Evolutionary conservation across 2,329 filamentous ascomycete species (phyloP), one percentile per base, ranked within the genome.

Genomic region (Fusarium sp.): DNA sequence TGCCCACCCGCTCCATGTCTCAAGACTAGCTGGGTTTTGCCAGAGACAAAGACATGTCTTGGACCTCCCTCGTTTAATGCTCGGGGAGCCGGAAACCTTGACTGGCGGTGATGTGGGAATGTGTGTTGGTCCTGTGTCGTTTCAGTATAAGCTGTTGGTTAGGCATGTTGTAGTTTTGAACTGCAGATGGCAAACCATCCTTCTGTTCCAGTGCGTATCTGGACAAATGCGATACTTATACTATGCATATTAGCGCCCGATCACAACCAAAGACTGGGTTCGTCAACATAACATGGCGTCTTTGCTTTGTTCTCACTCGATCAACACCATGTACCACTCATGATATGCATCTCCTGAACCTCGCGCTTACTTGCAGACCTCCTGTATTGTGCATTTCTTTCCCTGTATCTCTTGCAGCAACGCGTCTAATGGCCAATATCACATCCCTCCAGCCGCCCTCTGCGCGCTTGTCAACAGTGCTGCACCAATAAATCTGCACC

Each of bases 351-450:
- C 31, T 45, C 49, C 35, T 67, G 48, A 58, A 65, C 50, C 59
- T 31, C 23, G 37, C 29, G 42, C 42, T 42, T 63, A 39, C 49
- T 37, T 52, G 52, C 59, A 51, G 59, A 45, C 59, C 50, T 61
- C 18, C 41, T 42, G 35, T 31, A 23, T 36, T 27, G 27, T 47
- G 39, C 45, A 37, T 25, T 58, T 39, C 43, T 35, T 18, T 18
- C 5, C 20, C 21, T 18, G 41, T 40, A 33, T 58, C 31, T 43
- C 39, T 45, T 63, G 48, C 52, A 42, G n/a, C 46, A 54, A 62
- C 66, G 70, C 70, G 70, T 61, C 58, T 72, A 72, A 35, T 23
- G 36, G 29, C 58, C 59, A 63, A 48, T 48, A 48, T 63, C 11
- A 39, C 25, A 33, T 20, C 15, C 25, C 29, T 20, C 47, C 57